These are phyloP conservation scores for Ceratocystis harringtonii DNA, from an alignment of 2,329 filamentous ascomycete genomes.

Conservation along the genomic window DNA sequence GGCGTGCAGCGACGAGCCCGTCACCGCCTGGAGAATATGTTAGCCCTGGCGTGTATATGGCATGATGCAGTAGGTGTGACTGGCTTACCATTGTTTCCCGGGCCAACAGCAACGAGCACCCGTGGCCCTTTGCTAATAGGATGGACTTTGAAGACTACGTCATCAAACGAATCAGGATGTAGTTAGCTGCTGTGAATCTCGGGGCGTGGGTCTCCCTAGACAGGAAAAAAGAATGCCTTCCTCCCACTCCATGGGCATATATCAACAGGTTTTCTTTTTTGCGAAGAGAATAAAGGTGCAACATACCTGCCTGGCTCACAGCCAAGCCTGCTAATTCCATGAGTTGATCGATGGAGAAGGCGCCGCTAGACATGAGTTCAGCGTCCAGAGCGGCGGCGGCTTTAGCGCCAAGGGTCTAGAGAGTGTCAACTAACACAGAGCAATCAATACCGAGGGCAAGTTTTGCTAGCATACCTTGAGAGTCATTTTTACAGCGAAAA, in stretches of 20 bases:
- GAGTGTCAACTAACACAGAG: not conserved
- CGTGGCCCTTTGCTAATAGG: constrained; percentile 55
- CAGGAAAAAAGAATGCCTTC: not conserved
- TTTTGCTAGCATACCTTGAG: not conserved
- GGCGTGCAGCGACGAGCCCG: constrained; percentile 82
- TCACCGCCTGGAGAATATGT: constrained; percentile 55
- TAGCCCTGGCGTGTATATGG: constrained; percentile 16
- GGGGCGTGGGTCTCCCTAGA: not conserved
- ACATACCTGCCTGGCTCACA: constrained; percentile 71
- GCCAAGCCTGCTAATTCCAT: constrained; percentile 94
- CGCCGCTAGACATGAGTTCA: constrained; percentile 78
- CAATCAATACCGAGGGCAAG: not conserved
- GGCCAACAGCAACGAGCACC: constrained; percentile 81
- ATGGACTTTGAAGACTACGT: constrained; percentile 65
- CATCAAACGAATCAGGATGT: not conserved
- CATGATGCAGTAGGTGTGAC: not conserved
- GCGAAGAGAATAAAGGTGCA: not conserved
- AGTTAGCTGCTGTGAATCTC: not conserved
- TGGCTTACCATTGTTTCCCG: constrained; percentile 51
- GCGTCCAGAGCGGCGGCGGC: constrained; percentile 79
- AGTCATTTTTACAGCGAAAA: not conserved
- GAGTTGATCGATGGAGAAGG: constrained; percentile 87
- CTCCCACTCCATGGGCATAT: not conserved
- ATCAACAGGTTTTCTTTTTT: no score
- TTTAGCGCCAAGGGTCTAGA: constrained; percentile 69